A percentile compares a stretch with the other conserved stretches of the same genome.
Conservation (phyloP, 176 grass and related monocot species). For the Lolium perenne region DNA sequence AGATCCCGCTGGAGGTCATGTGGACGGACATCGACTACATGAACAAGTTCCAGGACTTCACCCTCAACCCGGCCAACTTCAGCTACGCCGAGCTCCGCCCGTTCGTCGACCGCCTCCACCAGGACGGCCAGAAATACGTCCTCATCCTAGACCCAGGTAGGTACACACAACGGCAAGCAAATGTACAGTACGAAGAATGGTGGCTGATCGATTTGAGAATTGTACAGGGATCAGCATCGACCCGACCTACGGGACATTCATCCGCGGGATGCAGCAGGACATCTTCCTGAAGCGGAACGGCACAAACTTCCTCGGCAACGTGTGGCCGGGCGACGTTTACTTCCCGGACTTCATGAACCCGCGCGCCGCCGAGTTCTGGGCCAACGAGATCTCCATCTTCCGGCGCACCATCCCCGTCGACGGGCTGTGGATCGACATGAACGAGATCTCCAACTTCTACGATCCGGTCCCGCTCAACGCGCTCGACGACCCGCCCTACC, state of each 20-base stretch:
- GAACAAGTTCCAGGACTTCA: conserved; percentile 87
- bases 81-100: conserved; percentile 48
- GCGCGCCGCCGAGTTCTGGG: conserved; percentile 60
- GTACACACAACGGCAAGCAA: neutral
- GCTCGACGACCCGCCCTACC: conserved; percentile 75
- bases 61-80: conserved; percentile 77
- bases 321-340: conserved; percentile 81
- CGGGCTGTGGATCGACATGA: conserved; percentile 94
- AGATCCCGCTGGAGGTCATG: conserved; percentile 91
- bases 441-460: conserved; percentile 83
- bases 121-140: conserved; percentile 83
- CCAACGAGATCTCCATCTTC: conserved; percentile 60
- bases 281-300: conserved; percentile 78
- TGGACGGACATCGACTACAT: conserved; percentile 99
- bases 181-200: neutral
- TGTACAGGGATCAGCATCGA: conserved; percentile 70
- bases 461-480: conserved; percentile 47
- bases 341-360: conserved; percentile 89
- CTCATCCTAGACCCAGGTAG: conserved; percentile 81
- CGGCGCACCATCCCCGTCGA: conserved; percentile 70
- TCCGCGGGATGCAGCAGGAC: conserved; percentile 59
- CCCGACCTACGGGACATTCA: conserved; percentile 56
- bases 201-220: neutral
- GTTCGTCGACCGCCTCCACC: conserved; percentile 72
- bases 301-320: conserved; percentile 64